Base-by-base conservation (phyloP, 352 stramenopile species). In the Aphanomyces cochlioides region DNA sequence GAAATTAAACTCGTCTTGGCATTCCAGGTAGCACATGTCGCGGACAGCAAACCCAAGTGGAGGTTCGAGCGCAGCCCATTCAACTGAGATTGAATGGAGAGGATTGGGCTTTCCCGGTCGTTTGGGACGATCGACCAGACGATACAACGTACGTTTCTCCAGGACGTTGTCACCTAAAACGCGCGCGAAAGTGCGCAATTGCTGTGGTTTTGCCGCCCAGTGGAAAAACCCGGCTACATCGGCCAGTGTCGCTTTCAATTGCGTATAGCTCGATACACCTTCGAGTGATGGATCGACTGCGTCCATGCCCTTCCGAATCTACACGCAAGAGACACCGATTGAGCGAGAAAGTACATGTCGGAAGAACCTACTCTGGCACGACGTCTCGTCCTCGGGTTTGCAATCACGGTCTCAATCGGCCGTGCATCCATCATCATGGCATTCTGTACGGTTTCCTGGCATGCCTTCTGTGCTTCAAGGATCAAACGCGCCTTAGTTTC, bases 371-470 rank as follows among this genome's bases (percentile, higher is more conserved):
- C 64, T 15, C 64, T 17, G 10, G 64, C 64, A 1, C 64, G 64
- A 8, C 64, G 64, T 7, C 47, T 37, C 19, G 64, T 70, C 40
- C 43, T 34, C 3, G 64, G 37, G 54, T 70, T 70, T 7, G 64
- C 36, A 38, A 70, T 43, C 34, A 56, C 53, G 4, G n/a, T 56
- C n/a, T 41, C 36, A n/a, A 70, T 70, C 5, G 64, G 64, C 38
- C 43, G 64, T 10, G 50, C 64, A 34, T 70, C 64, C 40, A 70
- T 45, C 36, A 41, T 56, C 48, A 70, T 19, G 15, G 64, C 64
- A 61, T 70, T 70, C 64, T 61, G 64, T 36, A 70, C 64, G 1
- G 64, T 70, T 17, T 70, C 64, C 39, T 70, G 64, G 39, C 64
- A 70, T 19, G 43, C 53, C 8, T 54, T 70, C 19, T 64, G 64